Evolutionary conservation across 2,329 filamentous ascomycete genomes (phyloP), one percentile per base, ranked within the genome.

Genomic region (Ceratocystis variospora): DNA sequence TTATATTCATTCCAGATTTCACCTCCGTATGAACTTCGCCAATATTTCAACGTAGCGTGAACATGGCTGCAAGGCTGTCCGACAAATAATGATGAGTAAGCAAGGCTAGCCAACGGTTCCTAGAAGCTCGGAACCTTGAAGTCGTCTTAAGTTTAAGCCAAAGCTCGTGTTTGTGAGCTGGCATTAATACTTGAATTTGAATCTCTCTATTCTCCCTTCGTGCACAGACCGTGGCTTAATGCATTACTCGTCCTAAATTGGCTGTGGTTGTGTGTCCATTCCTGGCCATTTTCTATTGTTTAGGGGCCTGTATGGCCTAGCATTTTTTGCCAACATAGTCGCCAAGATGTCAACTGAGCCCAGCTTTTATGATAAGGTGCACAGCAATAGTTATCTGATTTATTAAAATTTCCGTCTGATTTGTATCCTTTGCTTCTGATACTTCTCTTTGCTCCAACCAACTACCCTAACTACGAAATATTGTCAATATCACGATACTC

Each of bases 31-130:
- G 41, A 37, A 8, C 19, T 22, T 62, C 7, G 6, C 41, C 59
- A 19, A 19, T 12, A 50, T 19, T 7, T 33, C 5, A 22, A 45
- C 10, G 7, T 31, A 17, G 25, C 6, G 25, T 63, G 61, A 63
- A 48, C 17, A 33, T 63, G 4, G 10, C 17, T 2, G 28, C 22
- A 31, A 62, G 41, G 61, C 17, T 59, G 7, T n/a, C 1, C 19
- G 6, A 12, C n/a, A 19, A 15, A 37, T 25, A 33, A 28, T 63
- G 44, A 44, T 63, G 61, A 63, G 22, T 63, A 63, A 63, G 61
- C 61, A 48, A 63, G 61, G 61, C 61, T 63, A 31, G 6, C 61
- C 25, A 50, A 48, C 19, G 25, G 37, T 5, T 10, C n/a, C n/a
- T 19, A 10, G 48, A 53, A n/a, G 12, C 37, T 41, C 12, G 48